Evolutionary conservation across 2,329 filamentous ascomycete species (phyloP), one percentile per base, ranked within the genome.

Genomic region (Alternaria atra): DNA sequence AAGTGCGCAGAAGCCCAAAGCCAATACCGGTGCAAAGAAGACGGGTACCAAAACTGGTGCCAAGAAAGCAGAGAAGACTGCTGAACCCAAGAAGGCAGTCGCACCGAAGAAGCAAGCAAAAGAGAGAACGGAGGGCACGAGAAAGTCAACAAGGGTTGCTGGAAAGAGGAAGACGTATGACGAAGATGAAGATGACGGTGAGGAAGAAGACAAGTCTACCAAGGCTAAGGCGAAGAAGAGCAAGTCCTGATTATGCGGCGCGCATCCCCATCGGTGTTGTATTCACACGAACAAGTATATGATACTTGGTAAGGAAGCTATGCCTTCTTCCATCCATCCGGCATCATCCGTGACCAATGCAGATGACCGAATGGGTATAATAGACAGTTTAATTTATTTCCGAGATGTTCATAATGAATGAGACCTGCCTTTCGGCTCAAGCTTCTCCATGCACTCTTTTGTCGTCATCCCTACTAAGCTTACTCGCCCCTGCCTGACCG

Each of bases 161-260:
- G 68, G 68, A 35, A 71, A 69, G 53, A 69, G 68, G 37, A 70
- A 70, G 56, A 63, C 58, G 29, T 65, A 71, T 13, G 63, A 58
- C 4, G 67, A 67, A 3, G 60, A 64, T 35, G 61, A 65, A 4
- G 55, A 65, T 6, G 62, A 64, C 30, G 32, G 32, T 6, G 62
- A 61, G 3, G 64, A 63, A 54, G 66, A 64, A 52, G 64, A 63
- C 37, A 67, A 67, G 48, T 25, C 53, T 23, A 23, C 27, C 44
- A 53, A 32, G n/a, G 46, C 12, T 23, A 68, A 64, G 58, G 65
- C 65, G 64, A 69, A 65, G 59, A 72, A 70, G 58, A 58, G 37
- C 9, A 69, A 65, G 58, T 25, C 46, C 23, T 50, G 46, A 50
- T 35, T 23, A 50, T 10, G 46, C 20, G 13, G 34, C 46, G 32